Percentiles rank a stretch among this genome's conserved stretches.
Evolutionary conservation across 345 rosid genomes (phyloP).

Genomic region (Populus deltoides): DNA sequence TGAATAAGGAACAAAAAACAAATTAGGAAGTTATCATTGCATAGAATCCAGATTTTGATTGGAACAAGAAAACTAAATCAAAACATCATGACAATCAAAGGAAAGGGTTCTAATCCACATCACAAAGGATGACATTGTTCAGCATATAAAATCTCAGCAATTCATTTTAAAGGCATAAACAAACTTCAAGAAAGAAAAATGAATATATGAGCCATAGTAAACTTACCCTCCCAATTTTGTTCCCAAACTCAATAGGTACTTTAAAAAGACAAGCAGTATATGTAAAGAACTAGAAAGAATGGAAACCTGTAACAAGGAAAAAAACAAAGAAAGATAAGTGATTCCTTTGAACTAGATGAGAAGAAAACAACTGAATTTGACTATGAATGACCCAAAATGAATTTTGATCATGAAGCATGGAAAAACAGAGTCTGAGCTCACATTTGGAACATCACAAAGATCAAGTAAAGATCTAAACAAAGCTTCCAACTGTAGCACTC

Average conservation of each 20-base stretch:
- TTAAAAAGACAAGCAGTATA: conserved; percentile 55
- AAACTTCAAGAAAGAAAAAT: neutral
- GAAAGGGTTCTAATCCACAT: neutral
- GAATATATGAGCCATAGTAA: conserved; percentile 1
- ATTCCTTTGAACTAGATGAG: conserved; percentile 5
- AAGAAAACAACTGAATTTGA: conserved; percentile 5
- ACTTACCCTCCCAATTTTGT: conserved; percentile 56
- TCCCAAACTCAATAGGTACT: conserved; percentile 50
- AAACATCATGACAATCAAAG: neutral
- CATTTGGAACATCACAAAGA: conserved; percentile 62
- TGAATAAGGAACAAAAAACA: neutral
- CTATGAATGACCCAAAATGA: neutral
- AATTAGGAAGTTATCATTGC: neutral
- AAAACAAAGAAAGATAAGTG: neutral
- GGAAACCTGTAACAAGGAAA: conserved; percentile 45
- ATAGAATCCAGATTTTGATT: neutral
- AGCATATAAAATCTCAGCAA: no score
- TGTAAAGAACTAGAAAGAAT: conserved; percentile 57
- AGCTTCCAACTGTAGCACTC: conserved; percentile 54
- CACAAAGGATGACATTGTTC: neutral
- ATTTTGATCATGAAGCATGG: neutral
- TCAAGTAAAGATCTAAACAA: conserved; percentile 64
- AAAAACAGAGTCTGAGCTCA: conserved; percentile 31
- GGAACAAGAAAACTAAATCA: neutral
- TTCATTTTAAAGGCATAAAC: neutral